Conservation (phyloP, 345 rosid species). For the Lumnitzera littorea region DNA sequence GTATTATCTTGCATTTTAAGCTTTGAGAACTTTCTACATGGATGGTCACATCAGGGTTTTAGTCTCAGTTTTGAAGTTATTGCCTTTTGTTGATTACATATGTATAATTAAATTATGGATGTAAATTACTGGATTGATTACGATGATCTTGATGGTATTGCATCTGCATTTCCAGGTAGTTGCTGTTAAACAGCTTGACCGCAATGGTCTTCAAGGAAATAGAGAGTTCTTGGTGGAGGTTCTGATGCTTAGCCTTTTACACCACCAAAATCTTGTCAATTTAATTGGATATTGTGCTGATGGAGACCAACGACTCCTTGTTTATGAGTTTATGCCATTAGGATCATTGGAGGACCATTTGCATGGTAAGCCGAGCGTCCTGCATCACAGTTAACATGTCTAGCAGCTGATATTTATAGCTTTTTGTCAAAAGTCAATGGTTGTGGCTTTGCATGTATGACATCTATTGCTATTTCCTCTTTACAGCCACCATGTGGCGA, state of each 20-base stretch:
- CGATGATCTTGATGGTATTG: background rate
- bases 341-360: constrained; percentile 97
- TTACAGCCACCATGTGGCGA: too few relatives aligned
- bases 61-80: too few relatives aligned
- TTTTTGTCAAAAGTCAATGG: background rate
- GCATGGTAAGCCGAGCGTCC: constrained; percentile 43
- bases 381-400: too few relatives aligned
- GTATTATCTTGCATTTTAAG: background rate
- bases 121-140: background rate
- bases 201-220: constrained; percentile 96
- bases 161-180: constrained; percentile 46
- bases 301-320: constrained; percentile 95
- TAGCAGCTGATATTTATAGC: too few relatives aligned
- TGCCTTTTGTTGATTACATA: background rate
- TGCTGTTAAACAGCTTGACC: constrained; percentile 91
- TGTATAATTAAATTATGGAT: background rate
- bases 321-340: constrained; percentile 86
- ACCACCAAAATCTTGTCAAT: constrained; percentile 89
- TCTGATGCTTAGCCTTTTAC: constrained; percentile 96
- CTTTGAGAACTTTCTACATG: background rate
- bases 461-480: too few relatives aligned
- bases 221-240: constrained; percentile 95
- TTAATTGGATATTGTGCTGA: constrained; percentile 98
- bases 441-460: background rate
- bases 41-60: background rate